phyloP scores from a whole-genome alignment of 2,329 filamentous ascomycete genomes.

The Stagonosporopsis vannaccii region DNA sequence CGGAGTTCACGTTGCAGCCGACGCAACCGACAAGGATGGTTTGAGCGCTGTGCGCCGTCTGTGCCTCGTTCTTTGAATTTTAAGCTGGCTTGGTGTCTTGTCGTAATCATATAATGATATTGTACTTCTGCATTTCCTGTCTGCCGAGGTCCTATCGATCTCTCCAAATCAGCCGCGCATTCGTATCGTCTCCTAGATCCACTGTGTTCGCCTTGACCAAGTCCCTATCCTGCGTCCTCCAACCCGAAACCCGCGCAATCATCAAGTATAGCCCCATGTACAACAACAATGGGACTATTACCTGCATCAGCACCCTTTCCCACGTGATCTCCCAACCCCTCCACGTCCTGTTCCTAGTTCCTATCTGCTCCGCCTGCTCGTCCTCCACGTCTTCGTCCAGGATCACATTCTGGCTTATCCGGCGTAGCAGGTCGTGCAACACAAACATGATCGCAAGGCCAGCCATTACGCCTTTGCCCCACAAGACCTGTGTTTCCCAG shows the following conservation, averaged over 20 bases:
- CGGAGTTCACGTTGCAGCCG: conserved; percentile 28
- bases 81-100: not conserved
- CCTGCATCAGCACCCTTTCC: conserved; percentile 4
- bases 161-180: conserved; percentile 5
- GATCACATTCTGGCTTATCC: not conserved
- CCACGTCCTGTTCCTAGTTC: not conserved
- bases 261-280: not conserved
- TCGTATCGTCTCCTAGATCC: conserved; percentile 3
- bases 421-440: not conserved
- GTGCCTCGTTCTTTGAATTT: not conserved
- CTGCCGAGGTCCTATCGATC: not conserved
- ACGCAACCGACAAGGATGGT: conserved; percentile 33
- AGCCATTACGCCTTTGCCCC: not conserved
- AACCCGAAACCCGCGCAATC: not conserved
- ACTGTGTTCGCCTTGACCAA: conserved; percentile 3
- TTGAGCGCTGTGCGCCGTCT: conserved; percentile 16
- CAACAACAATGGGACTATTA: not conserved
- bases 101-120: conserved; percentile 11
- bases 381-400: not conserved
- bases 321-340: not conserved
- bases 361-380: not conserved
- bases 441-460: not conserved
- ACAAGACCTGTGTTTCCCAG: conserved; percentile 2
- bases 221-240: not conserved
- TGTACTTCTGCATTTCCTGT: not conserved